Evolutionary conservation across 1,284 basidiomycete species (phyloP), one percentile per base, ranked within the genome.

Genomic region (Puccinia coronata): DNA sequence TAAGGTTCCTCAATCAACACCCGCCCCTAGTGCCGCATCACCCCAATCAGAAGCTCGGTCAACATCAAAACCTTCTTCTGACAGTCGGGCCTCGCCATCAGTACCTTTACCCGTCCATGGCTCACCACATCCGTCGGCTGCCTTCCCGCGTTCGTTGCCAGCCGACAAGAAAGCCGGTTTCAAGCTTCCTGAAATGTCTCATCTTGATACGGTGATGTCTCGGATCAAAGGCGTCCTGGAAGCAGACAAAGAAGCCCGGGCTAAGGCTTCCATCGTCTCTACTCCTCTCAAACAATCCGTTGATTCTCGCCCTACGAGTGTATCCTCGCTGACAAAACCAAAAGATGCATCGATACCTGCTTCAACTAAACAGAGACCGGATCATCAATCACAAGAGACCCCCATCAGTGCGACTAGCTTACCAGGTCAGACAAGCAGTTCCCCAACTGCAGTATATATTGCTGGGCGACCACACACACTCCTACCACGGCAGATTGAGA

Each of bases 191-290:
- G 79, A 80, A 20, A 80, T 80, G 79, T 72, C 79, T 20, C 79
- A 80, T 51, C 59, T 80, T 20, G 79, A 80, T 53, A 80, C 79
- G 39, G 79, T 80, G 25, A 80, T 80, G 79, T 80, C 79, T 63
- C 69, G 79, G 23, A 80, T 80, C 69, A 80, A 80, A 70, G 70
- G 55, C n/a, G 79, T 73, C 20, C 39, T 80, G 69, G 79, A 80
- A 55, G 79, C 79, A 31, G 79, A 80, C 51, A 80, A 80, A 49
- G 57, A 80, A 55, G 79, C 70, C 55, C 67, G 79, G 20, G 53
- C 79, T 9, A 80, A 71, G 65, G 77, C 77, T 36, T 31, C 43
- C 4, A 63, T 57, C 6, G 34, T 57, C 36, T 53, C 36, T 36
- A 49, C 25, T 34, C 28, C 53, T 12, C 31, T 57, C 47, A 36